Percentiles rank a stretch among this genome's conserved stretches.
These are phyloP conservation scores for Trypanosoma platydactyli DNA, from an alignment of 208 protist species.

Conservation along the genomic window DNA sequence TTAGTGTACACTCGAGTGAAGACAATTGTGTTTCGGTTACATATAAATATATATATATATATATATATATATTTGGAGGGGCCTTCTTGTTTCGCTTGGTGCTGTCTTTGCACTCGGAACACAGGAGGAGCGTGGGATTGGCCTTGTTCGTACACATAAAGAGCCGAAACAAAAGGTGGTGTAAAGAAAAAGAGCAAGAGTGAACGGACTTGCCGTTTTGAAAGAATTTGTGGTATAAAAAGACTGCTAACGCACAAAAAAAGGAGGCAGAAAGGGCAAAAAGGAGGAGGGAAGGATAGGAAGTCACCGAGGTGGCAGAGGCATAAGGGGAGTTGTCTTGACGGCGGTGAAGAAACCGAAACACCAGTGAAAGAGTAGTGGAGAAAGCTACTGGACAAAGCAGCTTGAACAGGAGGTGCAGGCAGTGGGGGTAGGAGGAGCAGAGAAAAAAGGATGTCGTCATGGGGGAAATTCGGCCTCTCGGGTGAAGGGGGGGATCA, in stretches of 20 bases:
- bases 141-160: neutral
- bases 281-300: no score
- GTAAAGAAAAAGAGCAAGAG: neutral
- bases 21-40: conserved; percentile 7
- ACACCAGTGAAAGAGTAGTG: no score
- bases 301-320: no score
- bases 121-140: neutral
- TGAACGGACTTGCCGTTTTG: no score
- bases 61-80: conserved; percentile 20
- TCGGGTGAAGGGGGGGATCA: neutral
- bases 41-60: conserved; percentile 17
- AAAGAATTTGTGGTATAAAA: no score
- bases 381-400: no score
- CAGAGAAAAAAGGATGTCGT: neutral
- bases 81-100: neutral
- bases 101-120: neutral
- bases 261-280: no score
- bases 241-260: no score
- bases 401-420: neutral
- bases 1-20: neutral
- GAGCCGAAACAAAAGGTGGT: conserved; percentile 1
- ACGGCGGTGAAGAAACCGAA: no score
- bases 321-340: no score
- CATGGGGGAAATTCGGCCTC: neutral
- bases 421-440: neutral